Base-by-base conservation (phyloP, 768 basidiomycete species). In the Lactifluus hygrophoroides region DNA sequence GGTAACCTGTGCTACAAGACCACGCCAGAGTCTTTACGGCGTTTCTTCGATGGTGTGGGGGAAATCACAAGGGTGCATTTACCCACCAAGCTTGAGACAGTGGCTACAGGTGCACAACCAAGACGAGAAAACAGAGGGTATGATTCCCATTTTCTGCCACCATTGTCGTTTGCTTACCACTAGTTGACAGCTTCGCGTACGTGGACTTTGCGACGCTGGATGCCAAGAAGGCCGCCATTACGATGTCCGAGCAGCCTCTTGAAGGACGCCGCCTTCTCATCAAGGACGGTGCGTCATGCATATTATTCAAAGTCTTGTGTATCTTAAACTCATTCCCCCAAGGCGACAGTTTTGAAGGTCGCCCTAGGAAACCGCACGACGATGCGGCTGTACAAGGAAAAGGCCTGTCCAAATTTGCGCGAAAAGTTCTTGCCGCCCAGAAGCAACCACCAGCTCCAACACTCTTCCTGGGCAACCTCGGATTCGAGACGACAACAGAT, bases 1-100 rank as follows among this genome's bases (percentile, higher is more conserved):
- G 95, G 95, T 42, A 98, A 98, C 72, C 69, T 98, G 69, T 80
- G 88, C 6, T 98, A 88, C 78, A 88, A 87, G 72, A 97, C 95
- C 51, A 89, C 86, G 0, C 74, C 78, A 56, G 82, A 87, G 11
- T 74, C 85, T n/a, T 72, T 98, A 32, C 78, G 76, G 42, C 66
- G 64, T 30, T 92, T 91, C 71, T 91, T 92, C 68, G 77, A 81
- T 42, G 81, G 77, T 1, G 81, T 74, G 28, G 88, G 86, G 37
- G 86, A 85, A 65, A 82, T 92, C 58, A 90, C 86, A 17, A 76
- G 92, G 45, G 75, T 94, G 64, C 77, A 95, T 69, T 85, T 98
- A 85, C 95, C 95, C 3, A 86, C 79, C 66, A 92, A 89, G 69
- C 74, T 75, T 47, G 72, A 71, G 43, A 75, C 74, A 8, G 80